These are phyloP conservation scores for Penicillium tannophilum DNA, from an alignment of 495 filamentous ascomycete species.

Conservation along the genomic window DNA sequence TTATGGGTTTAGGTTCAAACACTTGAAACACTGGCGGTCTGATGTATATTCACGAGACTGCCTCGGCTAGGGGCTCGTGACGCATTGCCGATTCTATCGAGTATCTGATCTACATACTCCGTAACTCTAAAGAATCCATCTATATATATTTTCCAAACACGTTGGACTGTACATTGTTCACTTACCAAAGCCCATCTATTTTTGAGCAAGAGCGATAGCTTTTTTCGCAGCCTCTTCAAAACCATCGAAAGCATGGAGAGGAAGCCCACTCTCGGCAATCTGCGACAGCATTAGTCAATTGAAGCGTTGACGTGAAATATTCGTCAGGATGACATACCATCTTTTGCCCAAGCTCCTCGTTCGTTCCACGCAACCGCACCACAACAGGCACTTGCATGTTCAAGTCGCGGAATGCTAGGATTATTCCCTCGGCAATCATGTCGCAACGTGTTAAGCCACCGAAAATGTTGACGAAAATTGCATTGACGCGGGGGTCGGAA, in stretches of 20 bases:
- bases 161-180: not conserved
- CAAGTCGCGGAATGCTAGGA: conserved; percentile 75
- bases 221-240: conserved; percentile 80
- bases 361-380: conserved; percentile 81
- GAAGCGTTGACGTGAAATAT: not conserved
- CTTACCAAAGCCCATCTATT: not conserved
- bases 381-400: conserved; percentile 73
- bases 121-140: not conserved
- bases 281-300: conserved; percentile 23
- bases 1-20: not conserved
- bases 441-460: conserved; percentile 82
- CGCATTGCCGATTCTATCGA: not conserved
- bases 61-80: not conserved
- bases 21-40: not conserved
- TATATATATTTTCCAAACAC: not conserved
- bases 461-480: conserved; percentile 89
- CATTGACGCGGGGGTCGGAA: conserved; percentile 68
- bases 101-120: not conserved
- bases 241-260: conserved; percentile 75
- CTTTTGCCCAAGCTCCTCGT: conserved; percentile 73
- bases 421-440: conserved; percentile 85
- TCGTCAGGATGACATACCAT: conserved; percentile 51
- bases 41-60: not conserved
- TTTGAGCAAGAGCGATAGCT: conserved; percentile 64
- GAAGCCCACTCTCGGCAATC: conserved; percentile 73